Evolutionary conservation across 2,329 filamentous ascomycete species (phyloP).

Genomic region (Parascedosporium putredinis): DNA sequence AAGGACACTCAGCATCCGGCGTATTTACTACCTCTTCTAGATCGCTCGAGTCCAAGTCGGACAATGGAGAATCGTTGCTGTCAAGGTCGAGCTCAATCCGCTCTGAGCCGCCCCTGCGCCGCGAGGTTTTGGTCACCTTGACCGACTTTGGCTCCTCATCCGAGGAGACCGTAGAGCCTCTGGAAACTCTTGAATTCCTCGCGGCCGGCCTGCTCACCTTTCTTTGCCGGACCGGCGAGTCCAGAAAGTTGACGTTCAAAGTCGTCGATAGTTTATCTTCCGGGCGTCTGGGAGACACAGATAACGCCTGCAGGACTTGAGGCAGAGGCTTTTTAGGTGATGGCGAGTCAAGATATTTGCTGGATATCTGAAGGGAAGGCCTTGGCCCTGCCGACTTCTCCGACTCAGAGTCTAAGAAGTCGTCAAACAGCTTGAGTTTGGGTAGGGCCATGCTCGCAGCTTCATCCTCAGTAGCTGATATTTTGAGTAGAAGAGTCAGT

Average conservation of each 20-base stretch:
- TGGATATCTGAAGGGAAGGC: not conserved
- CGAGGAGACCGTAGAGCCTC: not conserved
- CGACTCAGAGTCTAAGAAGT: not conserved
- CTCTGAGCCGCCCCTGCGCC: no score
- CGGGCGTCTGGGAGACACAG: not conserved
- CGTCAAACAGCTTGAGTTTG: not conserved
- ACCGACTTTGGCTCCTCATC: not conserved
- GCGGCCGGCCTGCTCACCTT: no score
- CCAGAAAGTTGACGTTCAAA: not conserved
- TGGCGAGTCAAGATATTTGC: not conserved
- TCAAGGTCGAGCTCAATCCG: not conserved
- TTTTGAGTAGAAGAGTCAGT: no score
- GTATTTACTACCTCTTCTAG: slow-evolving; percentile 6
- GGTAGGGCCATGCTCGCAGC: not conserved
- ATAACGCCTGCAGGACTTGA: not conserved
- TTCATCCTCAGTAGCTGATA: slow-evolving; percentile 7
- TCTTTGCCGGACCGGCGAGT: not conserved
- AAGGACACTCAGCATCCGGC: slow-evolving; percentile 42
- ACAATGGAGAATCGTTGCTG: slow-evolving; percentile 4
- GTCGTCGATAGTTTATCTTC: not conserved
- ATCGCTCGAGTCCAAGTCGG: slow-evolving; percentile 9
- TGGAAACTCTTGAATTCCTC: no score
- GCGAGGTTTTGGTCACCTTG: no score
- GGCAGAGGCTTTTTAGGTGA: not conserved
- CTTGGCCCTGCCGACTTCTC: not conserved